These are phyloP conservation scores for Skeletonema marinoi DNA, from an alignment of 108 stramenopile genomes.

Conservation along the genomic window DNA sequence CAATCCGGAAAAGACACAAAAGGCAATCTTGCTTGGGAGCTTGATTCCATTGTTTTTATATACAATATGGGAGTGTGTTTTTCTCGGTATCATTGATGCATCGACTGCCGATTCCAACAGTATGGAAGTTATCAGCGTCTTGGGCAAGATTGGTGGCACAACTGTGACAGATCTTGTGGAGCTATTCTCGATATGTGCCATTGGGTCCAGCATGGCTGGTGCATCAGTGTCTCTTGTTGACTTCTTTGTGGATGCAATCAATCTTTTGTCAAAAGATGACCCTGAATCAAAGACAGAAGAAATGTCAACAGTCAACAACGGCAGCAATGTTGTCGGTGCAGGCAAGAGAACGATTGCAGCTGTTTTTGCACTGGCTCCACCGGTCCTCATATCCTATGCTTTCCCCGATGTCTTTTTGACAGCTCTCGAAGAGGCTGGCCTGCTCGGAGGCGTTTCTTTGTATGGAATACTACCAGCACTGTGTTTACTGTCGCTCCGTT, in stretches of 20 bases:
- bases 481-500: conserved; percentile 32
- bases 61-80: conserved; percentile 46
- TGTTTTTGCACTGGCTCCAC: conserved; percentile 39
- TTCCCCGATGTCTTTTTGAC: conserved; percentile 42
- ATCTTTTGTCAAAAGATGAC: background rate
- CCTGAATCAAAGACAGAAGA: background rate
- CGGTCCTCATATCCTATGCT: conserved; percentile 36
- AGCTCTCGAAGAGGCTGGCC: conserved; percentile 48
- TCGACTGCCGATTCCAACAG: conserved; percentile 11
- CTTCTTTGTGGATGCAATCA: conserved; percentile 46
- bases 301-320: background rate
- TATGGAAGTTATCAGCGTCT: conserved; percentile 30
- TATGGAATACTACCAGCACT: conserved; percentile 52
- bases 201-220: conserved; percentile 56
- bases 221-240: conserved; percentile 54
- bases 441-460: conserved; percentile 45
- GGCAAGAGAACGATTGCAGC: conserved; percentile 30
- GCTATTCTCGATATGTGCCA: conserved; percentile 46
- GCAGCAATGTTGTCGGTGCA: background rate
- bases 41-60: conserved; percentile 39
- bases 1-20: conserved; percentile 28
- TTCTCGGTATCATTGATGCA: conserved; percentile 42
- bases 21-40: conserved; percentile 46
- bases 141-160: conserved; percentile 26
- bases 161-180: conserved; percentile 37